Conservation (phyloP, 2,329 filamentous ascomycete species). For the Penicillium sp. region DNA sequence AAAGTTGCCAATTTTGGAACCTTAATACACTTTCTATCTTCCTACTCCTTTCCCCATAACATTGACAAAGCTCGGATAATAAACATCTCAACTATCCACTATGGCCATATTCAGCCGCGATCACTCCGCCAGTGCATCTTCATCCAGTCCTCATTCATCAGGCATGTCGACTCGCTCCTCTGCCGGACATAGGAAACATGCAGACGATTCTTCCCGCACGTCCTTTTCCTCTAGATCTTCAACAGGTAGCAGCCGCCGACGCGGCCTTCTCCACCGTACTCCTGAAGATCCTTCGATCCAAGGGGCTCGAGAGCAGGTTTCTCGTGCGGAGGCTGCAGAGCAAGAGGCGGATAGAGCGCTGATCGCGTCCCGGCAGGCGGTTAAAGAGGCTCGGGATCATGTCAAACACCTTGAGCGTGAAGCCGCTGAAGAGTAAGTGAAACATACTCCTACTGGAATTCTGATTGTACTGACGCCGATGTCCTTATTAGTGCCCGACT, state of each 20-base stretch:
- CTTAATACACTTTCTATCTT: neutral
- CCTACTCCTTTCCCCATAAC: neutral
- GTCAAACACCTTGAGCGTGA: constrained; percentile 65
- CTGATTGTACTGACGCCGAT: neutral
- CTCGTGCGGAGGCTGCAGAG: constrained; percentile 64
- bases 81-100: neutral
- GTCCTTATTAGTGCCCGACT: constrained; percentile 47
- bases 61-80: neutral
- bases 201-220: constrained; percentile 37
- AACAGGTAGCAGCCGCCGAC: constrained; percentile 26
- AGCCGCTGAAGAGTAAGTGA: constrained; percentile 58
- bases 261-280: constrained; percentile 43
- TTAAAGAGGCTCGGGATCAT: constrained; percentile 64
- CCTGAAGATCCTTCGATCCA: constrained; percentile 64
- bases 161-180: constrained; percentile 12
- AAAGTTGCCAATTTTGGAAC: neutral
- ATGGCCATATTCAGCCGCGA: constrained; percentile 28
- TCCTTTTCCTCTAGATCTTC: constrained; percentile 26
- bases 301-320: constrained; percentile 61
- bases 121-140: constrained; percentile 25
- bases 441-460: neutral
- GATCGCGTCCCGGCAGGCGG: constrained; percentile 57
- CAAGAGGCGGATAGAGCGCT: constrained; percentile 65
- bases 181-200: constrained; percentile 31
- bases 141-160: constrained; percentile 17